A percentile compares a stretch with the other conserved stretches of the same genome.
Evolutionary conservation across 495 filamentous ascomycete species (phyloP).

Genomic region (Talaromyces adpressus): DNA sequence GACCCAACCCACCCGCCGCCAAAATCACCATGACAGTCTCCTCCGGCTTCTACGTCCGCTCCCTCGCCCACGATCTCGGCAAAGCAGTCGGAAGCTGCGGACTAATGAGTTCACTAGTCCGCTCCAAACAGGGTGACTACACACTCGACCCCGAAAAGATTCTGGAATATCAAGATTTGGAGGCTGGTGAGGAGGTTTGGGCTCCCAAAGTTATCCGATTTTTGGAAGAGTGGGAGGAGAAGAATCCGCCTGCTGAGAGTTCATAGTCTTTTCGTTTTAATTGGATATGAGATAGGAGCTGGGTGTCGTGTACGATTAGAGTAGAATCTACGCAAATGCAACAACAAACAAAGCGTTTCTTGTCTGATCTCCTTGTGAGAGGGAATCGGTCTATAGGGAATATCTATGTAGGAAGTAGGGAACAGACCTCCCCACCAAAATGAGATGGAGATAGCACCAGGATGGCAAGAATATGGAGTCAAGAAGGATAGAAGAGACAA

Average conservation of each 20-base stretch:
- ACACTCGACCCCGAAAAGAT: conserved; percentile 57
- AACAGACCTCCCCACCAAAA: background rate
- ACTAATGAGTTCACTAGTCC: conserved; percentile 78
- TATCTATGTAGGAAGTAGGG: conserved; percentile 1
- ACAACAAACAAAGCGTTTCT: background rate
- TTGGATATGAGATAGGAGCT: background rate
- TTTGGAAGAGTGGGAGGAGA: conserved; percentile 54
- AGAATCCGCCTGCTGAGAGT: conserved; percentile 14
- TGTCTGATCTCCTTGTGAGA: background rate
- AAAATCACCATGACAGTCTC: conserved; percentile 86
- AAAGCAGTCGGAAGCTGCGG: conserved; percentile 72
- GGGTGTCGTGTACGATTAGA: background rate
- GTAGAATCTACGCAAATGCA: background rate
- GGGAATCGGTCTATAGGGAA: background rate
- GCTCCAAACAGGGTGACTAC: conserved; percentile 76
- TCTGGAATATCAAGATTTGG: conserved; percentile 75
- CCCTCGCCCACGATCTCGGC: conserved; percentile 86
- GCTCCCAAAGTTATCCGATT: conserved; percentile 62
- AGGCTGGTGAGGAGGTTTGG: conserved; percentile 75
- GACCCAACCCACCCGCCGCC: conserved; percentile 39
- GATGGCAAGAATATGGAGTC: background rate
- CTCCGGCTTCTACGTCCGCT: conserved; percentile 96
- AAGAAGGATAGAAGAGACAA: background rate
- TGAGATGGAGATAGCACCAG: background rate
- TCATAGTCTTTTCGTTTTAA: background rate